phyloP scores from a whole-genome alignment of 2,329 filamentous ascomycete genomes.

The Phyllachora maydis region DNA sequence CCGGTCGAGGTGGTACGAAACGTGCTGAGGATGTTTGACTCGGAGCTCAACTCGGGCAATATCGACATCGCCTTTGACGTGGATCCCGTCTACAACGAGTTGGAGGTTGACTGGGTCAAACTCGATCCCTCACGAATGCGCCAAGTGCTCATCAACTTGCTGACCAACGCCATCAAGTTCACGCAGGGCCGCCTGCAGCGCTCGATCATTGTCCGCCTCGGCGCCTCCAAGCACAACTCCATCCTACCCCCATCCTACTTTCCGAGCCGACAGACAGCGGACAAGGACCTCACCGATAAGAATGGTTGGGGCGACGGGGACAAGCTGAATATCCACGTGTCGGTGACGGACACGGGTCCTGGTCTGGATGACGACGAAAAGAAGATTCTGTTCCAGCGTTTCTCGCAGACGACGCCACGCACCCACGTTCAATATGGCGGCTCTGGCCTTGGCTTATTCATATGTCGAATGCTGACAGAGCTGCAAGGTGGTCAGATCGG shows the following conservation, averaged over 20 bases:
- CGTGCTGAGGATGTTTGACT: slow-evolving; percentile 60
- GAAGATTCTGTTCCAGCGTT: slow-evolving; percentile 56
- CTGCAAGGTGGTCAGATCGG: slow-evolving; percentile 63
- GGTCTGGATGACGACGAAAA: slow-evolving; percentile 51
- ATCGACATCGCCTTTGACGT: slow-evolving; percentile 52
- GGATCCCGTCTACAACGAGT: slow-evolving; percentile 41
- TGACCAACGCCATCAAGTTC: slow-evolving; percentile 47
- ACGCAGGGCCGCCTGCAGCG: slow-evolving; percentile 37
- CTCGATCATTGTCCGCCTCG: slow-evolving; percentile 41
- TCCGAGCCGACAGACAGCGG: slow-evolving; percentile 18
- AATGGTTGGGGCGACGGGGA: slow-evolving; percentile 54
- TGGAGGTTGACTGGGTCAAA: slow-evolving; percentile 50
- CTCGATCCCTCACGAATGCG: slow-evolving; percentile 56
- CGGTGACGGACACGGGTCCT: slow-evolving; percentile 51
- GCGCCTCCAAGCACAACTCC: slow-evolving; percentile 34
- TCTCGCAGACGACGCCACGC: slow-evolving; percentile 53
- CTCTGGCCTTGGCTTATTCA: slow-evolving; percentile 58
- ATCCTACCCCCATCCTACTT: slow-evolving; percentile 23
- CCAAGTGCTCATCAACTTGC: slow-evolving; percentile 59
- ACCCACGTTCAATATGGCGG: slow-evolving; percentile 66
- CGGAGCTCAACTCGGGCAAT: slow-evolving; percentile 49
- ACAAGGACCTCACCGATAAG: slow-evolving; percentile 24
- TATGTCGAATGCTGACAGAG: slow-evolving; percentile 55
- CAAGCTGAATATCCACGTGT: slow-evolving; percentile 50
- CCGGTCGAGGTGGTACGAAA: slow-evolving; percentile 42